Evolutionary conservation across 169 alveolate species (phyloP), one percentile per base, ranked within the genome.

Genomic region (Cyclospora cayetanensis): DNA sequence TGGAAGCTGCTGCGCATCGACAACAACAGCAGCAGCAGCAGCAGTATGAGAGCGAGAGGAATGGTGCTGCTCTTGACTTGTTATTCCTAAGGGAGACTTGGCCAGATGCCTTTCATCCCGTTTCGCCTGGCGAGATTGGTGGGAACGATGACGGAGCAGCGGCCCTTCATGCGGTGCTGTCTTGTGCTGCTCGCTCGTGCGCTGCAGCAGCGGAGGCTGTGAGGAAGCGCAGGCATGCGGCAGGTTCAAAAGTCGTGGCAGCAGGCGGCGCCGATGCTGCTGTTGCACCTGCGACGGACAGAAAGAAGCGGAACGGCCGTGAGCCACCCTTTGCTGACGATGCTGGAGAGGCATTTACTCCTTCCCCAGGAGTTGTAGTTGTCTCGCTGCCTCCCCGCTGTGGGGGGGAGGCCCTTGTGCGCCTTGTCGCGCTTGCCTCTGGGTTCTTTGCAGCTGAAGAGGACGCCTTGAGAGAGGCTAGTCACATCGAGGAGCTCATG

Each of bases 401-500:
- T 1, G 83, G 92, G 22, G 84, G 76, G 35, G 68, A 68, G n/a
- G 50, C 68, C 15, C 70, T 85, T n/a, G 25, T 85, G 29, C 50
- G 46, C 27, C 83, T 85, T 27, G 63, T 68, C 34, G 76, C 84
- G 53, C 46, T 11, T 42, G 92, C 92, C n/a, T 85, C 68, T 53
- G 46, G 92, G 35, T 43, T 50, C 46, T 43, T 43, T 37, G 92
- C 85, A 12, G 84, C 77, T 9, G 46, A 65, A 11, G 92, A 85
- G 42, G 68, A 66, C 41, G 68, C 60, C 37, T 18, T 85, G 39
- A 3, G 92, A 22, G 92, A 85, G 37, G 92, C 76, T 31, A 65
- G 42, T 11, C 92, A 76, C 43, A 85, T 85, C 22, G 92, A 85
- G 37, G 92, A 85, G 4, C 83, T 85, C 39, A 63, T 85, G 52